phyloP scores from a whole-genome alignment of 805 yeast species.

The Wickerhamomyces queroliae region DNA sequence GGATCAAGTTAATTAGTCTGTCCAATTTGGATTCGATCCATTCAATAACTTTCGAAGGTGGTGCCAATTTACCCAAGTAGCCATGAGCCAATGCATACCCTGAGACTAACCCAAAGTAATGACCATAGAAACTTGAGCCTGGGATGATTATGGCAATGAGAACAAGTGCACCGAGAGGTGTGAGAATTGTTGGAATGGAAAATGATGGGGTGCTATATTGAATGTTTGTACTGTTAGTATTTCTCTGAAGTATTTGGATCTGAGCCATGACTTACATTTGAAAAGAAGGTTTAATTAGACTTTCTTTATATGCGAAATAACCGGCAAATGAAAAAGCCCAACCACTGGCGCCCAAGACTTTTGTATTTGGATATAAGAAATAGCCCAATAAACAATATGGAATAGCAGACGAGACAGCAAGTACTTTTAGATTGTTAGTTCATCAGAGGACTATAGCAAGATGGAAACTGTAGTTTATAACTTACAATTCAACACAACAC shows the following conservation, averaged over 20 bases:
- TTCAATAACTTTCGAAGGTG: constrained; percentile 58
- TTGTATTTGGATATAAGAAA: constrained; percentile 42
- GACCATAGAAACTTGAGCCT: constrained; percentile 68
- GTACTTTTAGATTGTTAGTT: constrained; percentile 21
- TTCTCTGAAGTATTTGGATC: background rate
- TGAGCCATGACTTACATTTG: constrained; percentile 18
- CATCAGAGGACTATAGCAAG: background rate
- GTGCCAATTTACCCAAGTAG: constrained; percentile 49
- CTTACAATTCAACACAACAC: constrained; percentile 56
- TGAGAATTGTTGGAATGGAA: constrained; percentile 50
- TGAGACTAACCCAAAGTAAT: constrained; percentile 55
- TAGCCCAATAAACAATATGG: constrained; percentile 23
- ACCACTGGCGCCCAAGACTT: constrained; percentile 66
- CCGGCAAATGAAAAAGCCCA: constrained; percentile 66
- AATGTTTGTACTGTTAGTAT: background rate
- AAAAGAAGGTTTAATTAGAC: constrained; percentile 33
- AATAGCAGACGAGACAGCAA: constrained; percentile 61
- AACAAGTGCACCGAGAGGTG: constrained; percentile 52
- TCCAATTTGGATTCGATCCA: constrained; percentile 57
- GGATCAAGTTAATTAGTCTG: constrained; percentile 45
- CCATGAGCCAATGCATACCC: constrained; percentile 64
- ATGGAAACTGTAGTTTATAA: too few species aligned
- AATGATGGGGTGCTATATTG: constrained; percentile 25
- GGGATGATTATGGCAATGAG: constrained; percentile 51
- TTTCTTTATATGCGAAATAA: constrained; percentile 49